These are phyloP conservation scores for Melanopsichium pennsylvanicum DNA, from an alignment of 1,284 basidiomycete species.

Conservation along the genomic window DNA sequence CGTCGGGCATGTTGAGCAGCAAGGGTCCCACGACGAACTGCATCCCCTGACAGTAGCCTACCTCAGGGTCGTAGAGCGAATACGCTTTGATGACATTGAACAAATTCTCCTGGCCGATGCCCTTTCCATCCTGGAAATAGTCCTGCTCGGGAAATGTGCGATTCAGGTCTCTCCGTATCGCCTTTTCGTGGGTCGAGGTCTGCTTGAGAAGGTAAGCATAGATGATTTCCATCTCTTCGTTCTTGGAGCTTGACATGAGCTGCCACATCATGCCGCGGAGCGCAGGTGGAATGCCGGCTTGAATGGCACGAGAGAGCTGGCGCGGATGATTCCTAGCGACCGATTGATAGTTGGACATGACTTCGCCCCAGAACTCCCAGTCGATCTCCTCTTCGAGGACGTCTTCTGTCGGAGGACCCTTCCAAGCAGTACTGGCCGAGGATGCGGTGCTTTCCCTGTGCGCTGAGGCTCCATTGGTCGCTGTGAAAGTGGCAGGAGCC, in stretches of 20 bases:
- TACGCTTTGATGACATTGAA: slow-evolving; percentile 98
- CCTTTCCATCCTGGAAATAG: slow-evolving; percentile 85
- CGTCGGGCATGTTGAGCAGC: slow-evolving; percentile 74
- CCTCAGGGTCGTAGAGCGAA: slow-evolving; percentile 91
- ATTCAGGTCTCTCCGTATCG: slow-evolving; percentile 85
- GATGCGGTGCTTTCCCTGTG: slow-evolving; percentile 2
- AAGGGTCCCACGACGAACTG: slow-evolving; percentile 90
- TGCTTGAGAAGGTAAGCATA: slow-evolving; percentile 86
- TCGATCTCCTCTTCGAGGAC: slow-evolving; percentile 59
- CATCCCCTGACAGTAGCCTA: slow-evolving; percentile 94
- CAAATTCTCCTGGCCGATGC: slow-evolving; percentile 92
- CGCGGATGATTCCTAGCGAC: slow-evolving; percentile 69
- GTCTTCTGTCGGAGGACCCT: slow-evolving; percentile 38
- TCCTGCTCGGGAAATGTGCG: slow-evolving; percentile 97
- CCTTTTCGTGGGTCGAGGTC: slow-evolving; percentile 86
- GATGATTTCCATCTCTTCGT: slow-evolving; percentile 81
- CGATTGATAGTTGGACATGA: slow-evolving; percentile 73
- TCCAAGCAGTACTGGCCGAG: slow-evolving; percentile 7
- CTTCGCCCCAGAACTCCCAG: slow-evolving; percentile 93
- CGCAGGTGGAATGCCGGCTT: slow-evolving; percentile 84
- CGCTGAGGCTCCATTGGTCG: not conserved
- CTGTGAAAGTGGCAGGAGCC: not conserved
- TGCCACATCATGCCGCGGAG: slow-evolving; percentile 97
- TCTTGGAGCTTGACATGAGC: slow-evolving; percentile 89
- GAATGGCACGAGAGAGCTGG: slow-evolving; percentile 85